A percentile compares a stretch with the other conserved stretches of the same genome.
Evolutionary conservation across 164 flowering plant genomes (phyloP).

Genomic region (Macadamia tetraphylla): DNA sequence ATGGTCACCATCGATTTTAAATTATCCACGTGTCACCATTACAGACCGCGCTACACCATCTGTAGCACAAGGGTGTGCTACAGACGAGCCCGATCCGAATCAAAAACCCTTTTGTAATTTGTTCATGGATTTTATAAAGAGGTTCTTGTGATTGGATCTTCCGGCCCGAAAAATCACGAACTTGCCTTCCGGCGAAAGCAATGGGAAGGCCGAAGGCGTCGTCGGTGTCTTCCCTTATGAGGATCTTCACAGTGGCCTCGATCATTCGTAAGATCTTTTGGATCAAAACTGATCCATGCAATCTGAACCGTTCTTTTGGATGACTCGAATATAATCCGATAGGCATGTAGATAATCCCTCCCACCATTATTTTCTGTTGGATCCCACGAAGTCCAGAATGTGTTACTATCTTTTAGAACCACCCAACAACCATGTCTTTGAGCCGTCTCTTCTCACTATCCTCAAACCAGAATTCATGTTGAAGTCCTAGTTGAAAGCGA

Average conservation of each 20-base stretch:
- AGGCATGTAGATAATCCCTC: constrained; percentile 49
- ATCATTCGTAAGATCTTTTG: constrained; percentile 24
- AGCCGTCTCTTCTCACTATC: constrained; percentile 60
- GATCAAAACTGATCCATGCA: constrained; percentile 57
- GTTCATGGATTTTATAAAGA: constrained; percentile 30
- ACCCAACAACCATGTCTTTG: constrained; percentile 47
- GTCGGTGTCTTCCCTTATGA: constrained; percentile 65
- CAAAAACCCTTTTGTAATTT: too few relatives aligned
- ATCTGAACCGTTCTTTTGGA: constrained; percentile 57
- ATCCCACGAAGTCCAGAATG: constrained; percentile 69
- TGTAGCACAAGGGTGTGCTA: too few relatives aligned
- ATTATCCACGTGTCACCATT: too few relatives aligned
- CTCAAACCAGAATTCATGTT: constrained; percentile 35
- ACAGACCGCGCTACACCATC: too few relatives aligned
- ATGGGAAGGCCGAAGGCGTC: constrained; percentile 70
- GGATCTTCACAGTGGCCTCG: constrained; percentile 41
- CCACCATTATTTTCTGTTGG: constrained; percentile 32
- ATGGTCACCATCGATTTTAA: too few relatives aligned
- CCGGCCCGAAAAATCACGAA: constrained; percentile 69
- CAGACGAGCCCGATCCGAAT: too few relatives aligned
- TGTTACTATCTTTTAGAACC: constrained; percentile 35
- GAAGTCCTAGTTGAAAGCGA: constrained; percentile 55
- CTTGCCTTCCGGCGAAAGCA: constrained; percentile 82
- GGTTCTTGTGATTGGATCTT: constrained; percentile 70
- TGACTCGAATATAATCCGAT: constrained; percentile 60